Percentiles rank a stretch among this genome's conserved stretches.
Evolutionary conservation across 192 early-diverging fungal genomes (phyloP).

Genomic region (Coemansia sp.): DNA sequence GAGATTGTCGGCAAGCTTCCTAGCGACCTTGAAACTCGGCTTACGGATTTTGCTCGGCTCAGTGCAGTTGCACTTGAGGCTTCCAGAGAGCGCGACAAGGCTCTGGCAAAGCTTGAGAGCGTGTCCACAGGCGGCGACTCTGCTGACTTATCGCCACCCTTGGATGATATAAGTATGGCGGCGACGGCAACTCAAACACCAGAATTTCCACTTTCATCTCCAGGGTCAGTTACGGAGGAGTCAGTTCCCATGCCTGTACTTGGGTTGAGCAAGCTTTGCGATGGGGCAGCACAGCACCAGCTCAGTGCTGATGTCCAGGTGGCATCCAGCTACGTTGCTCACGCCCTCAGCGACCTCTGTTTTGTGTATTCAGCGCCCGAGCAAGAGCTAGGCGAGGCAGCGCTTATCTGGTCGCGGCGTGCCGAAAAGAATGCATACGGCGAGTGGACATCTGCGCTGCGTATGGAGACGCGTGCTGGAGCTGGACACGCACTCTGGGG

Average conservation of each 20-base stretch:
- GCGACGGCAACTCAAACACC: constrained; percentile 36
- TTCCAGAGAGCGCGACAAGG: constrained; percentile 50
- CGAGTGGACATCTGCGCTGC: constrained; percentile 65
- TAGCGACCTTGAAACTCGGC: constrained; percentile 57
- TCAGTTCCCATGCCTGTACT: constrained; percentile 5
- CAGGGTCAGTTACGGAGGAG: constrained; percentile 39
- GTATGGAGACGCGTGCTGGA: constrained; percentile 77
- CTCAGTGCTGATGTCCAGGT: constrained; percentile 60
- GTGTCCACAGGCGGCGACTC: constrained; percentile 14
- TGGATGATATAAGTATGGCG: constrained; percentile 21
- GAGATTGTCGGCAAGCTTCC: constrained; percentile 64
- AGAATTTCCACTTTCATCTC: constrained; percentile 12
- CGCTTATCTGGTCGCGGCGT: constrained; percentile 64
- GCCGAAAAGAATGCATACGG: constrained; percentile 69
- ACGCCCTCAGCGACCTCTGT: constrained; percentile 73
- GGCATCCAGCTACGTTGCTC: constrained; percentile 72
- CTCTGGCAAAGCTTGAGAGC: constrained; percentile 54
- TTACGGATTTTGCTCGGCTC: constrained; percentile 58
- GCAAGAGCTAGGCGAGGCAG: constrained; percentile 60
- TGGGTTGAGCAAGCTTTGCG: constrained; percentile 21
- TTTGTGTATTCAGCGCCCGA: constrained; percentile 80
- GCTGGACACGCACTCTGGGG: constrained; percentile 78
- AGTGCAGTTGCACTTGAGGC: constrained; percentile 42
- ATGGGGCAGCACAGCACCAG: constrained; percentile 5
- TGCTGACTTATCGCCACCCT: constrained; percentile 32